Percentiles rank a stretch among this genome's conserved stretches.
Evolutionary conservation across 139 green algal species (phyloP).

Genomic region (Yamagishiella unicocca): DNA sequence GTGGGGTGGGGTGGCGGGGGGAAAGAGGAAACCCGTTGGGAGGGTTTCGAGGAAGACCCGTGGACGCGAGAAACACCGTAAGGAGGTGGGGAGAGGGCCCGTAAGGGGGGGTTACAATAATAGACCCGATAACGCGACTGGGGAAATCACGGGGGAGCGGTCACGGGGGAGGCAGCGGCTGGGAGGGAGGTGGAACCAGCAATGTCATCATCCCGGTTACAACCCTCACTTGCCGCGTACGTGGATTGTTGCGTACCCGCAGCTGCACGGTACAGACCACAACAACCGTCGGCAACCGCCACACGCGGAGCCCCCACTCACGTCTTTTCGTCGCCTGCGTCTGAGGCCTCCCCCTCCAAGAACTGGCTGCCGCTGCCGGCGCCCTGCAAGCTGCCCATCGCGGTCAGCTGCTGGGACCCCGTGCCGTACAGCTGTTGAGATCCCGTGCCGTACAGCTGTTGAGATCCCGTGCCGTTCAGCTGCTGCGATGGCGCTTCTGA

Average conservation of each 20-base stretch:
- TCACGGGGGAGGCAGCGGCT: too few species aligned
- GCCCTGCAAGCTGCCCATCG: neutral
- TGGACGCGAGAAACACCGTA: too few species aligned
- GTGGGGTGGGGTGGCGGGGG: neutral
- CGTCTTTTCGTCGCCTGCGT: neutral
- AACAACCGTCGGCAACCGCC: too few species aligned
- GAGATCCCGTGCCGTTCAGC: neutral
- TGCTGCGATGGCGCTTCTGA: neutral
- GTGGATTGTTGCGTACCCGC: too few species aligned
- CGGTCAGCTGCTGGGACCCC: neutral
- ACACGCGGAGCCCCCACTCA: neutral
- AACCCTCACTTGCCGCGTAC: too few species aligned
- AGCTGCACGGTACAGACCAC: too few species aligned
- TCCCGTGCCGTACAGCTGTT: neutral
- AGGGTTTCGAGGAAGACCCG: too few species aligned
- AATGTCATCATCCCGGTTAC: too few species aligned
- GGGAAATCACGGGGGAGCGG: too few species aligned
- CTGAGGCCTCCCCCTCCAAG: neutral
- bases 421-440: neutral
- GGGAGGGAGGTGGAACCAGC: too few species aligned
- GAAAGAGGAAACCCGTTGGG: neutral
- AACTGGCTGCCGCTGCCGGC: conserved; percentile 12
- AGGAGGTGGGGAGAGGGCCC: neutral
- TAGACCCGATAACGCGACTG: too few species aligned
- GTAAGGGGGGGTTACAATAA: neutral